Base-by-base conservation (phyloP, 2,329 filamentous ascomycete genomes). In the Passalora sequoiae region DNA sequence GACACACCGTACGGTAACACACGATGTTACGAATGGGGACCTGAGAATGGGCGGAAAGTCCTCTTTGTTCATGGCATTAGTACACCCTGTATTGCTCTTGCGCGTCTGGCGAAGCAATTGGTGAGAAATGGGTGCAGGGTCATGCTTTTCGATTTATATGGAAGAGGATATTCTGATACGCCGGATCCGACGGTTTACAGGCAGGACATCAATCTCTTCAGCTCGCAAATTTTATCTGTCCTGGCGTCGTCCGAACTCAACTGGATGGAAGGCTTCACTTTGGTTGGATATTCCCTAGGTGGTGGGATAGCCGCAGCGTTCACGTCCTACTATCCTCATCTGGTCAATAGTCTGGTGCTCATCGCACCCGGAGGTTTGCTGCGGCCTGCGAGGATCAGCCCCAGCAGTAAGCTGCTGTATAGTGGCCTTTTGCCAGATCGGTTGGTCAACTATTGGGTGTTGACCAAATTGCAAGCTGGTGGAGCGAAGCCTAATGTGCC, bases 361-460 rank as follows among this genome's bases (percentile, higher is more conserved):
- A 75, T 96, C 30, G 87, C 88, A 0, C 88, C 89, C 0, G 75
- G 82, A 0, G 89, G 89, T 0, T 71, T 95, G 32, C 78, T 95
- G 37, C 75, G 84, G n/a, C 65, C 69, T 4, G 67, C 69, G 10
- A 79, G 84, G 56, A 73, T 87, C 44, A 74, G 75, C 45, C 75
- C 75, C 64, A 71, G 72, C 49, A 80, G 76, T 56, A 75, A 74
- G 41, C 53, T 88, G 15, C 69, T 88, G 6, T 87, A 87, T 60
- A 75, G 74, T 4, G 76, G 75, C 1, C 57, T 80, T 17, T 60
- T 89, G 21, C 83, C 84, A 0, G 75, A 80, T 47, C 68, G 65
- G 35, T 51, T 85, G 6, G 63, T 78, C 1, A 62, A 67, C n/a
- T 66, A 61, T n/a, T 57, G 79, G 8, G 75, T 81, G 6, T 64